Conservation (phyloP, 306 rosid species). For the Fagus sylvatica region DNA sequence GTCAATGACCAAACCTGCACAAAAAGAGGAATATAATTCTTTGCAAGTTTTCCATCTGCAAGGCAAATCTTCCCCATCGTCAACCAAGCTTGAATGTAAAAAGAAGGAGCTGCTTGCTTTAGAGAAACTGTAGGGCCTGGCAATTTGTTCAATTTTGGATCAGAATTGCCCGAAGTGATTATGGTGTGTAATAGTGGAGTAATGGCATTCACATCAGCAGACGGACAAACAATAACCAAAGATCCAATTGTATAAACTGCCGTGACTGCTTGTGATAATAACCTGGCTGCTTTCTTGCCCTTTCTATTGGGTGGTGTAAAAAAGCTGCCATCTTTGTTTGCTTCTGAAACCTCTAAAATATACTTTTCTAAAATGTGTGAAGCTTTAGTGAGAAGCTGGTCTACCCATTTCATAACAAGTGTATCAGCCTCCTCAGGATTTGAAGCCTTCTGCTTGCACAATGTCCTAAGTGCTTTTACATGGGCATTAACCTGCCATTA, state of each 20-base stretch:
- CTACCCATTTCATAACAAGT: slow-evolving; percentile 62
- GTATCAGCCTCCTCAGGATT: slow-evolving; percentile 49
- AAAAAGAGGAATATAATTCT: slow-evolving; percentile 82
- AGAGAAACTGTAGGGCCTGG: slow-evolving; percentile 51
- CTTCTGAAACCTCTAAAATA: slow-evolving; percentile 45
- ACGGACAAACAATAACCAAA: slow-evolving; percentile 67
- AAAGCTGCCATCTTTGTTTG: slow-evolving; percentile 39
- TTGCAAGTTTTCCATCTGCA: slow-evolving; percentile 85
- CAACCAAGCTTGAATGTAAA: slow-evolving; percentile 86
- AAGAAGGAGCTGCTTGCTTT: slow-evolving; percentile 64
- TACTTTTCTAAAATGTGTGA: slow-evolving; percentile 57
- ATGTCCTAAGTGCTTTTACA: slow-evolving; percentile 72
- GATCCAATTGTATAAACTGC: slow-evolving; percentile 87
- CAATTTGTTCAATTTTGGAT: slow-evolving; percentile 52
- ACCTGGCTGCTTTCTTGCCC: slow-evolving; percentile 52
- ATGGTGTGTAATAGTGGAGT: slow-evolving; percentile 68
- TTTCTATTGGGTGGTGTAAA: slow-evolving; percentile 62
- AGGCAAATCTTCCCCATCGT: slow-evolving; percentile 95
- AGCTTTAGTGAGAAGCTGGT: slow-evolving; percentile 56
- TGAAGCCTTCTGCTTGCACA: slow-evolving; percentile 81
- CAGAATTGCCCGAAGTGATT: slow-evolving; percentile 78
- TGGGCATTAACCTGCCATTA: slow-evolving; percentile 79
- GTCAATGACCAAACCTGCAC: slow-evolving; percentile 59
- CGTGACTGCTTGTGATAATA: slow-evolving; percentile 58
- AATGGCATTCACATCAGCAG: slow-evolving; percentile 54